Conservation (phyloP, 1,139 yeast species). For the Yamadazyma blattariae region DNA sequence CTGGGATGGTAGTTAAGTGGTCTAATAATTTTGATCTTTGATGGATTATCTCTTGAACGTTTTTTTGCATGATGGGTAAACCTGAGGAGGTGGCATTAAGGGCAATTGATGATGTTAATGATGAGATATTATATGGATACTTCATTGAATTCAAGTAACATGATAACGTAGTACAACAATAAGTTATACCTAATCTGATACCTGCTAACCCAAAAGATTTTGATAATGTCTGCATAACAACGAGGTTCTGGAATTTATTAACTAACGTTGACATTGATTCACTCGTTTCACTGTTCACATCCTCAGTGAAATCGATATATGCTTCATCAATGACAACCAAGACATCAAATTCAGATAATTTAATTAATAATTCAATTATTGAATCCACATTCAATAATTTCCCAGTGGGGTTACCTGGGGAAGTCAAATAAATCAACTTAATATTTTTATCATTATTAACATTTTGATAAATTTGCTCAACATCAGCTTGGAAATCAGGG, state of each 20-base stretch:
- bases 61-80: conserved; percentile 54
- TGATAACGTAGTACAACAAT: conserved; percentile 58
- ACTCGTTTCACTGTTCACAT: conserved; percentile 13
- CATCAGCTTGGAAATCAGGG: conserved; percentile 64
- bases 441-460: conserved; percentile 57
- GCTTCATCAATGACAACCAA: conserved; percentile 91
- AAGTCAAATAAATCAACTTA: conserved; percentile 80
- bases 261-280: conserved; percentile 81
- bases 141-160: conserved; percentile 79
- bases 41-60: conserved; percentile 46
- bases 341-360: conserved; percentile 61
- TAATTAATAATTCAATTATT: conserved; percentile 51
- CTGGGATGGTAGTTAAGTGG: conserved; percentile 51
- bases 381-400: conserved; percentile 49
- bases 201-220: conserved; percentile 97
- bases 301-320: conserved; percentile 76
- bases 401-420: conserved; percentile 99
- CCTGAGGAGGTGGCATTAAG: conserved; percentile 65
- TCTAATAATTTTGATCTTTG: conserved; percentile 57
- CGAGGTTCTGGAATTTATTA: conserved; percentile 75
- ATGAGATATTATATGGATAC: conserved; percentile 92
- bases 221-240: conserved; percentile 87
- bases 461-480: conserved; percentile 50
- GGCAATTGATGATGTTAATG: conserved; percentile 76
- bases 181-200: conserved; percentile 82